phyloP scores from a whole-genome alignment of 169 alveolate species.

The Plasmodium relictum region DNA sequence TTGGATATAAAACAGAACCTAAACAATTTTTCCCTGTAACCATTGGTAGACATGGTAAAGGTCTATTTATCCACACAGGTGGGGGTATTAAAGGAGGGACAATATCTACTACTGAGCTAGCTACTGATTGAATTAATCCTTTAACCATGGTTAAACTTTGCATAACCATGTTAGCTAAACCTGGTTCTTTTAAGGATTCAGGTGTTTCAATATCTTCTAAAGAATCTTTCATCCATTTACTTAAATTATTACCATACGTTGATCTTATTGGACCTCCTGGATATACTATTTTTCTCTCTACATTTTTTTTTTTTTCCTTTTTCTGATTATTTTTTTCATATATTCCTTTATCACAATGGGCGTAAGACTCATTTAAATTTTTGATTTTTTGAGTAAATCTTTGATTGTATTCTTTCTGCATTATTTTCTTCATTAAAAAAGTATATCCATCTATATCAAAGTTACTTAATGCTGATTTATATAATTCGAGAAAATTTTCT shows the following conservation, averaged over 20 bases:
- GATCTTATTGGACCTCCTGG: conserved; percentile 84
- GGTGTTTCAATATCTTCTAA: conserved; percentile 49
- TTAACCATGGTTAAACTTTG: conserved; percentile 86
- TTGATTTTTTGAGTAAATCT: conserved; percentile 72
- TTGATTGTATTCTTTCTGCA: conserved; percentile 41
- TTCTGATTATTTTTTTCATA: neutral
- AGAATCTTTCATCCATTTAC: conserved; percentile 77
- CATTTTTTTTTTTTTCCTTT: neutral
- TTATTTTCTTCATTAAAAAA: conserved; percentile 77
- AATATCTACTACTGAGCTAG: conserved; percentile 85
- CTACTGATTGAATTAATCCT: conserved; percentile 86
- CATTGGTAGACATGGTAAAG: conserved; percentile 91
- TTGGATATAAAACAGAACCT: conserved; percentile 90
- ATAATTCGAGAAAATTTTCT: conserved; percentile 43
- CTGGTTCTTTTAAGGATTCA: conserved; percentile 83
- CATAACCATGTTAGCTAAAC: conserved; percentile 83
- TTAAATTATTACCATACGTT: conserved; percentile 79
- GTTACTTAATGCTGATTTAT: conserved; percentile 74
- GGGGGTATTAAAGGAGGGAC: conserved; percentile 90
- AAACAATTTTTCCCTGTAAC: conserved; percentile 89
- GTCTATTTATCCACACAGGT: conserved; percentile 83
- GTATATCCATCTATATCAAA: conserved; percentile 83
- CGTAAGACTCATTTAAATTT: conserved; percentile 33
- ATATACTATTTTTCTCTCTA: conserved; percentile 51
- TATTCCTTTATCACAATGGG: conserved; percentile 72